These are phyloP conservation scores for Pleurotus citrinopileatus DNA, from an alignment of 768 basidiomycete species.

Conservation along the genomic window DNA sequence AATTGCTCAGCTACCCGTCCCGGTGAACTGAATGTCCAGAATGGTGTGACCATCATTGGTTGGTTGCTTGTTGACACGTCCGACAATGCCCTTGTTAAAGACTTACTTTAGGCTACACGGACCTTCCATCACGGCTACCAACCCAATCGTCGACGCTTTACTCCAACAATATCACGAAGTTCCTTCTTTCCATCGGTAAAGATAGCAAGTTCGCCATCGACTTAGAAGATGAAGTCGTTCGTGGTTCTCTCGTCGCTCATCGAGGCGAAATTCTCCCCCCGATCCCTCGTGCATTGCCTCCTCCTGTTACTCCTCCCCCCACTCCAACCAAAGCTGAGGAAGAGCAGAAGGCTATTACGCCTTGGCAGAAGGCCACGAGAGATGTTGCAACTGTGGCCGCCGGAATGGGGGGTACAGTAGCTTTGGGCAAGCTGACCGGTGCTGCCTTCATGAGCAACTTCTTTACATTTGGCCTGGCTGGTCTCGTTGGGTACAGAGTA, in stretches of 20 bases:
- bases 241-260: conserved; percentile 76
- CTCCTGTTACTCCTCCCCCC: conserved; percentile 52
- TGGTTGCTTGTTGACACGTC: not conserved
- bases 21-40: conserved; percentile 63
- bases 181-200: conserved; percentile 75
- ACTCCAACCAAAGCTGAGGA: conserved; percentile 43
- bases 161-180: conserved; percentile 90
- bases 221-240: conserved; percentile 79
- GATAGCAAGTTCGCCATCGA: conserved; percentile 64
- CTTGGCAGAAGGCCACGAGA: conserved; percentile 78
- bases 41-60: conserved; percentile 86
- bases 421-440: conserved; percentile 76
- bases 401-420: conserved; percentile 72
- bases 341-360: conserved; percentile 65
- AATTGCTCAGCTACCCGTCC: conserved; percentile 84
- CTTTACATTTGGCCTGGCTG: conserved; percentile 86
- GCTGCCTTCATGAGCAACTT: conserved; percentile 86
- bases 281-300: conserved; percentile 64
- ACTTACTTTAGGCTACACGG: conserved; percentile 61
- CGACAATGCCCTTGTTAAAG: not conserved
- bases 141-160: conserved; percentile 89
- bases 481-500: conserved; percentile 81
- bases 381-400: conserved; percentile 74
- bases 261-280: conserved; percentile 65
- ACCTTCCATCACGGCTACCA: conserved; percentile 83